Conservation (phyloP, 495 filamentous ascomycete species). For the Penicillium goetzii region DNA sequence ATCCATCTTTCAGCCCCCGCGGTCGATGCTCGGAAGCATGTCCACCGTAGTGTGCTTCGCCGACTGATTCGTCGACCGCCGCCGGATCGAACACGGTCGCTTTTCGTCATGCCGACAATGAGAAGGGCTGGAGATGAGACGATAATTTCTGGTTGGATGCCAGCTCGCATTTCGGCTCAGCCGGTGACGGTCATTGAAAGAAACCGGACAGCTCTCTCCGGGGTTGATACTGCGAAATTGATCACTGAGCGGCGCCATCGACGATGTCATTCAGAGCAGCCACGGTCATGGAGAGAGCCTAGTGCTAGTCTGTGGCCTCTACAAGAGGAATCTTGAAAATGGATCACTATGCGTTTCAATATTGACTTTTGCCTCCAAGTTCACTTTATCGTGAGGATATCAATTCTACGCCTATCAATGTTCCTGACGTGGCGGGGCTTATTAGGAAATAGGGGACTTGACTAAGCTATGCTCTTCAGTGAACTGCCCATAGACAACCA, state of each 20-base stretch:
- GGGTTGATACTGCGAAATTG: conserved; percentile 16
- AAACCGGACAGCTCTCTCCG: background rate
- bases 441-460: too few relatives aligned
- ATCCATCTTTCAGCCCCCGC: conserved; percentile 20
- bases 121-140: conserved; percentile 25
- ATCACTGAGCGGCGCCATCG: conserved; percentile 38
- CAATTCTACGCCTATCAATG: too few relatives aligned
- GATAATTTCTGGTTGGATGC: conserved; percentile 35
- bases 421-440: too few relatives aligned
- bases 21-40: conserved; percentile 23
- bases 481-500: too few relatives aligned
- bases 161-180: conserved; percentile 16
- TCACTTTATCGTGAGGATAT: too few relatives aligned
- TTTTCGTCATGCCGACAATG: conserved; percentile 40
- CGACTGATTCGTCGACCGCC: conserved; percentile 42
- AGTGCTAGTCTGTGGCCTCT: conserved; percentile 47
- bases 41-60: conserved; percentile 32
- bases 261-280: conserved; percentile 49
- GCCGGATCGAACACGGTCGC: conserved; percentile 40
- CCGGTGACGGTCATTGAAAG: conserved; percentile 19
- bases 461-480: too few relatives aligned
- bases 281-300: conserved; percentile 46
- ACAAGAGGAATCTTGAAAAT: conserved; percentile 28
- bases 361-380: background rate
- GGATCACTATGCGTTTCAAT: background rate